phyloP scores from a whole-genome alignment of 441 rosid genomes.

The Aquilaria agallochum region DNA sequence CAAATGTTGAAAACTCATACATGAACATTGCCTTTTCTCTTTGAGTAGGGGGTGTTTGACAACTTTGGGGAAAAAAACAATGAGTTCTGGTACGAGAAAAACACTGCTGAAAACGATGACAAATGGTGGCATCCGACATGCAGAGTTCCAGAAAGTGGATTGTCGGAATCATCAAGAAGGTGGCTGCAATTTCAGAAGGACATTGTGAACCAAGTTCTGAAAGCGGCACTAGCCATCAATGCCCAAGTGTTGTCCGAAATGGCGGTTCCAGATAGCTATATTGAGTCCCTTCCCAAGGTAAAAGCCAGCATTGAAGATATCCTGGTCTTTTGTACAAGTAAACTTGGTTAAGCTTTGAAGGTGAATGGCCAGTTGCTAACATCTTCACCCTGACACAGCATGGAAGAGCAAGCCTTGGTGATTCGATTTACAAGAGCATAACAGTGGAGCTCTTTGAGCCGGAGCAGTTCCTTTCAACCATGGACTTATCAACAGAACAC shows the following conservation, averaged over 20 bases:
- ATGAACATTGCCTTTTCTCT: not conserved
- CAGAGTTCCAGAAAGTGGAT: conserved; percentile 39
- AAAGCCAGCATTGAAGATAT: not conserved
- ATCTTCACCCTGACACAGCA: conserved; percentile 21
- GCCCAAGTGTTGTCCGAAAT: conserved; percentile 40
- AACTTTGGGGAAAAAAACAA: conserved; percentile 39
- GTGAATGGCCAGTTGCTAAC: no score
- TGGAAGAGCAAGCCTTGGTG: conserved; percentile 51
- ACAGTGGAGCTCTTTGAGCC: conserved; percentile 52
- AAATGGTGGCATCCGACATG: conserved; percentile 68
- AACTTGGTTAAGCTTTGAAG: no score
- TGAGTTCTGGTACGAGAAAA: conserved; percentile 50
- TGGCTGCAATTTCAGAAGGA: conserved; percentile 38
- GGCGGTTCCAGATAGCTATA: conserved; percentile 52
- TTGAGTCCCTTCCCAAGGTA: conserved; percentile 60
- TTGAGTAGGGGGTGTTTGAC: conserved; percentile 28
- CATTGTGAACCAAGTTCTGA: conserved; percentile 40
- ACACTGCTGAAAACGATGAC: conserved; percentile 40
- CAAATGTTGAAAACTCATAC: not conserved
- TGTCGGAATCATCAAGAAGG: conserved; percentile 35
- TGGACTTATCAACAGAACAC: conserved; percentile 48
- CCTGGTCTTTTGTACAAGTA: no score
- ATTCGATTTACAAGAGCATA: conserved; percentile 46
- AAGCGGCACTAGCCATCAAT: conserved; percentile 51
- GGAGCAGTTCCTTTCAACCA: conserved; percentile 36